Conservation (phyloP, 352 stramenopile genomes). For the Pythium periplocum region DNA sequence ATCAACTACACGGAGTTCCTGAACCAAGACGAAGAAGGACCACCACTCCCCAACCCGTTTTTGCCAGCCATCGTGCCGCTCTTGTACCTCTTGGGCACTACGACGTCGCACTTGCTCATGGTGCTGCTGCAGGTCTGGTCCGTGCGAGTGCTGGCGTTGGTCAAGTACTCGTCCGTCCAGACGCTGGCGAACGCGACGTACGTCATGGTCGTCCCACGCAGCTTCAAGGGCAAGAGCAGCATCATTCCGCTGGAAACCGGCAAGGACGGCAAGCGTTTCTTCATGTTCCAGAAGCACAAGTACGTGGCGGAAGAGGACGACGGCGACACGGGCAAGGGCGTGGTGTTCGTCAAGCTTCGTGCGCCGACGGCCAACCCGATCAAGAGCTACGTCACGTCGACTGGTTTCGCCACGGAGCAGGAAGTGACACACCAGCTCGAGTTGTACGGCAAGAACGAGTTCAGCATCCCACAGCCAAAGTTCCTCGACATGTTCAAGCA, state of each 20-base stretch:
- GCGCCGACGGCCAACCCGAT: slow-evolving; percentile 58
- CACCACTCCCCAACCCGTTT: slow-evolving; percentile 87
- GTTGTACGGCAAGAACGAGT: slow-evolving; percentile 90
- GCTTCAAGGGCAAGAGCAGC: slow-evolving; percentile 85
- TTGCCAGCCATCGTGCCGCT: slow-evolving; percentile 86
- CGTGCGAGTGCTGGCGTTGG: slow-evolving; percentile 66
- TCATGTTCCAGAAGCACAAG: slow-evolving; percentile 89
- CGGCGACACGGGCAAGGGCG: slow-evolving; percentile 47
- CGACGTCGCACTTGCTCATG: slow-evolving; percentile 83
- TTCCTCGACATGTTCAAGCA: slow-evolving; percentile 96
- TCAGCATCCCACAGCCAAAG: slow-evolving; percentile 93
- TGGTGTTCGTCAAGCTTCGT: slow-evolving; percentile 80
- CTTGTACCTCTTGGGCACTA: slow-evolving; percentile 75
- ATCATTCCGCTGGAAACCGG: slow-evolving; percentile 69
- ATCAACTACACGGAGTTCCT: slow-evolving; percentile 62
- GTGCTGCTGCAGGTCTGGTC: slow-evolving; percentile 88
- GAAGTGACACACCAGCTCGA: slow-evolving; percentile 44
- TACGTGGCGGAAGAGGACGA: slow-evolving; percentile 61
- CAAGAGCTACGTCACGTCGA: slow-evolving; percentile 51
- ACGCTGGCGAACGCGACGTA: slow-evolving; percentile 57
- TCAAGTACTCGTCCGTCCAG: slow-evolving; percentile 82
- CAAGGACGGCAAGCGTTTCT: slow-evolving; percentile 47
- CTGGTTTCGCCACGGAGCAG: slow-evolving; percentile 38
- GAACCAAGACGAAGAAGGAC: slow-evolving; percentile 47
- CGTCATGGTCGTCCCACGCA: slow-evolving; percentile 79